These are phyloP conservation scores for Lachancea sp. DNA, from an alignment of 805 yeast species.

Conservation along the genomic window DNA sequence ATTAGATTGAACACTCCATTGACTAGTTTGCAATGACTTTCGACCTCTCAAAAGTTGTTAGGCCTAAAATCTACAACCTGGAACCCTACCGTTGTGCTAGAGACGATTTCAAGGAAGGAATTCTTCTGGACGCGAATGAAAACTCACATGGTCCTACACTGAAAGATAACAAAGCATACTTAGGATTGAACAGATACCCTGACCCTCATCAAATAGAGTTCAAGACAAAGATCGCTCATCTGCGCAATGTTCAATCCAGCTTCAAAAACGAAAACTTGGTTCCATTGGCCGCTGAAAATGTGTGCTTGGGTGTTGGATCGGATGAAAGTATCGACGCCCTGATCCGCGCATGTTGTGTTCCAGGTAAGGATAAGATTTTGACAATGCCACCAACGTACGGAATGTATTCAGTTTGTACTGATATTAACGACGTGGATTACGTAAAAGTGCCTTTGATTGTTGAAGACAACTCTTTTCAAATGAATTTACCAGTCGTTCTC, in stretches of 20 bases:
- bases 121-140: slow-evolving; percentile 91
- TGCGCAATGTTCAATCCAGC: slow-evolving; percentile 47
- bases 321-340: slow-evolving; percentile 91
- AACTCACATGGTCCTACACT: slow-evolving; percentile 89
- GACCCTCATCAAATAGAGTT: slow-evolving; percentile 88
- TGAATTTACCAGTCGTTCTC: slow-evolving; percentile 52
- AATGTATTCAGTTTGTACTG: slow-evolving; percentile 90
- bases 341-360: slow-evolving; percentile 76
- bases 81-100: slow-evolving; percentile 96
- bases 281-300: slow-evolving; percentile 52
- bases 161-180: slow-evolving; percentile 38
- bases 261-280: slow-evolving; percentile 17
- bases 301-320: slow-evolving; percentile 94
- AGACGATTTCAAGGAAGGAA: slow-evolving; percentile 87
- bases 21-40: slow-evolving; percentile 18
- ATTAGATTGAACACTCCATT: not conserved
- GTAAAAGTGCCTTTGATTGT: slow-evolving; percentile 60
- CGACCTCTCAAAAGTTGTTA: slow-evolving; percentile 40
- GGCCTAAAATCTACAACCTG: slow-evolving; percentile 77
- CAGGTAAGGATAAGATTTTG: slow-evolving; percentile 75
- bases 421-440: slow-evolving; percentile 77
- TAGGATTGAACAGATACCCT: slow-evolving; percentile 85
- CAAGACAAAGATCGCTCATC: slow-evolving; percentile 62
- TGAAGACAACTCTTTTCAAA: slow-evolving; percentile 55
- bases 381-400: slow-evolving; percentile 96